Percentiles rank a stretch among this genome's conserved stretches.
phyloP scores from a whole-genome alignment of 129 eudicot species.

The Kitagawia praeruptora region DNA sequence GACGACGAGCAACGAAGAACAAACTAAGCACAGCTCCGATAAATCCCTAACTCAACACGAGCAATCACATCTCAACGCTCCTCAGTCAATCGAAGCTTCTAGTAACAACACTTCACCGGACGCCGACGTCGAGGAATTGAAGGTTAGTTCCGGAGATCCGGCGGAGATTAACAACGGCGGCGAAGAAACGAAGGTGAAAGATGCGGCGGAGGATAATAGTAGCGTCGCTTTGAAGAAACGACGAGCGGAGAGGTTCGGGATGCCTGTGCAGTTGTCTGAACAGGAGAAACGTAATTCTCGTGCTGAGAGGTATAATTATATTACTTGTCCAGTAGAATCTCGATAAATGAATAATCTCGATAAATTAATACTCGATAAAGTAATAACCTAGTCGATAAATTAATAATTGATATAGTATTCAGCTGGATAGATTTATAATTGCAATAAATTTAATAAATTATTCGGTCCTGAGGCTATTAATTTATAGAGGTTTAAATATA shows the following conservation, averaged over 20 bases:
- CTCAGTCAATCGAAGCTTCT: constrained; percentile 17
- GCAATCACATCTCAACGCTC: constrained; percentile 16
- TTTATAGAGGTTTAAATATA: not conserved
- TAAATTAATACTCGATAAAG: not conserved
- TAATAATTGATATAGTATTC: too few relatives aligned
- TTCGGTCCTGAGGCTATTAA: not conserved
- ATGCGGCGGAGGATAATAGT: constrained; percentile 2
- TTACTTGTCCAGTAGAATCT: not conserved
- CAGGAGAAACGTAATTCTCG: constrained; percentile 82
- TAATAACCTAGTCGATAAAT: too few relatives aligned
- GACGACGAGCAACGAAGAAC: not conserved
- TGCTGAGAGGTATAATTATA: constrained; percentile 69
- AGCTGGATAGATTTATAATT: too few relatives aligned
- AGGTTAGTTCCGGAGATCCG: constrained; percentile 18
- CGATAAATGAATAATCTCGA: not conserved
- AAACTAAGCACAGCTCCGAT: not conserved
- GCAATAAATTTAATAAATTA: too few relatives aligned
- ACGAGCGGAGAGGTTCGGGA: constrained; percentile 89
- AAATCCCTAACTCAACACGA: constrained; percentile 5
- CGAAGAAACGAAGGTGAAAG: not conserved
- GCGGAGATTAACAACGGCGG: constrained; percentile 10
- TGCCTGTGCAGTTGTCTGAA: constrained; percentile 78
- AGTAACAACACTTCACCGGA: constrained; percentile 17
- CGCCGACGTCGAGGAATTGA: constrained; percentile 24
- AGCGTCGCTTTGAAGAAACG: constrained; percentile 64